Conservation (phyloP, 805 yeast genomes). For the Yamadazyma phyllophila region DNA sequence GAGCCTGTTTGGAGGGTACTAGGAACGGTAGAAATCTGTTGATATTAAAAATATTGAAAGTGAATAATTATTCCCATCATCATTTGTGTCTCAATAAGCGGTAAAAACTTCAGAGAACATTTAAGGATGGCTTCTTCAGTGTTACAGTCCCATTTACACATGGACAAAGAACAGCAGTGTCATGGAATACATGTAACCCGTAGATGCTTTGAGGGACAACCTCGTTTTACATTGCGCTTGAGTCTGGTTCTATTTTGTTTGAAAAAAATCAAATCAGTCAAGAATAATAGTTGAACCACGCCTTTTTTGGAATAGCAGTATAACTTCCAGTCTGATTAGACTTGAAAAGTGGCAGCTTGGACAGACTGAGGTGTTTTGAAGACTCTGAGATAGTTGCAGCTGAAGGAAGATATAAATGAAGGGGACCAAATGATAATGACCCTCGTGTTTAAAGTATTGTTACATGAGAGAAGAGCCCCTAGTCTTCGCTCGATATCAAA, state of each 20-base stretch:
- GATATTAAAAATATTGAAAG: background rate
- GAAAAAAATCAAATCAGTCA: background rate
- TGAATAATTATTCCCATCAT: background rate
- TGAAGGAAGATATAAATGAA: background rate
- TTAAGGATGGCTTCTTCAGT: background rate
- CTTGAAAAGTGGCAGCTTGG: background rate
- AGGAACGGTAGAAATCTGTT: background rate
- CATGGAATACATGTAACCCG: background rate
- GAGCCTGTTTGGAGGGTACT: background rate
- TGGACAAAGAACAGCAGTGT: background rate
- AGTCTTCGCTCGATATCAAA: background rate
- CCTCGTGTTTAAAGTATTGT: background rate
- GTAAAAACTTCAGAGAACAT: background rate
- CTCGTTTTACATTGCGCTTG: background rate
- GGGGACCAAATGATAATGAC: background rate
- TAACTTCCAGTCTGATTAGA: background rate
- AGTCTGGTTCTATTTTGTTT: background rate
- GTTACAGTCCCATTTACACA: background rate
- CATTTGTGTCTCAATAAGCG: constrained; percentile 2
- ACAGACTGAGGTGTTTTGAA: background rate
- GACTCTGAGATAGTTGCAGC: background rate
- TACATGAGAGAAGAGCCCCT: too few species aligned
- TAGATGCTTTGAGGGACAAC: background rate
- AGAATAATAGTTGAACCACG: background rate
- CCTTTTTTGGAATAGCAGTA: background rate